phyloP scores from a whole-genome alignment of 1,139 yeast species.

The Suzukiozyma palmioleophila region DNA sequence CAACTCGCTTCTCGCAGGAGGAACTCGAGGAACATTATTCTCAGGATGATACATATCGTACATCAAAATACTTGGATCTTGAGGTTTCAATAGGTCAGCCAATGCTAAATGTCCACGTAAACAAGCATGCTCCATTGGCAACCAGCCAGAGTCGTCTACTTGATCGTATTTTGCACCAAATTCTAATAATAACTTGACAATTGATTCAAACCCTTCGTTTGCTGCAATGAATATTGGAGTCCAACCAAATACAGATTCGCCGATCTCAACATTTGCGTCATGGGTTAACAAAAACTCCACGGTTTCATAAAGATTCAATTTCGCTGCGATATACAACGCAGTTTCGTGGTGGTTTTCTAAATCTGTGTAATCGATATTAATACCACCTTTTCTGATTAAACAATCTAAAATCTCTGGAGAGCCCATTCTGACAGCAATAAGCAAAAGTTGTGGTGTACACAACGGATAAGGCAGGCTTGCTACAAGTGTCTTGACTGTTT shows the following conservation, averaged over 20 bases:
- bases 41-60: slow-evolving; percentile 39
- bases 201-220: slow-evolving; percentile 67
- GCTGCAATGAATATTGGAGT: slow-evolving; percentile 92
- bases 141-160: slow-evolving; percentile 90
- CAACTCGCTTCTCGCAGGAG: slow-evolving; percentile 13
- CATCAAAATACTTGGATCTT: slow-evolving; percentile 27
- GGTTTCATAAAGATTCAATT: slow-evolving; percentile 51
- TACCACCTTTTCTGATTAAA: slow-evolving; percentile 53
- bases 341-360: slow-evolving; percentile 61
- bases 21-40: slow-evolving; percentile 29
- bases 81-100: slow-evolving; percentile 56
- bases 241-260: slow-evolving; percentile 86
- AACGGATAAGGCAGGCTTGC: slow-evolving; percentile 35
- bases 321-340: slow-evolving; percentile 74
- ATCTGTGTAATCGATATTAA: slow-evolving; percentile 63
- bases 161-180: slow-evolving; percentile 51
- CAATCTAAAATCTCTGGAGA: slow-evolving; percentile 53
- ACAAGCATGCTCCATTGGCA: slow-evolving; percentile 94
- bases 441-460: slow-evolving; percentile 48
- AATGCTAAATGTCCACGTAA: slow-evolving; percentile 80
- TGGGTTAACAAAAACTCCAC: slow-evolving; percentile 52
- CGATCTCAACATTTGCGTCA: slow-evolving; percentile 68
- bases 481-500: slow-evolving; percentile 58
- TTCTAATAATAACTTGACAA: slow-evolving; percentile 52
- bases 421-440: slow-evolving; percentile 70